Base-by-base conservation (phyloP, 139 green algal species). In the Asterochloris sp. region DNA sequence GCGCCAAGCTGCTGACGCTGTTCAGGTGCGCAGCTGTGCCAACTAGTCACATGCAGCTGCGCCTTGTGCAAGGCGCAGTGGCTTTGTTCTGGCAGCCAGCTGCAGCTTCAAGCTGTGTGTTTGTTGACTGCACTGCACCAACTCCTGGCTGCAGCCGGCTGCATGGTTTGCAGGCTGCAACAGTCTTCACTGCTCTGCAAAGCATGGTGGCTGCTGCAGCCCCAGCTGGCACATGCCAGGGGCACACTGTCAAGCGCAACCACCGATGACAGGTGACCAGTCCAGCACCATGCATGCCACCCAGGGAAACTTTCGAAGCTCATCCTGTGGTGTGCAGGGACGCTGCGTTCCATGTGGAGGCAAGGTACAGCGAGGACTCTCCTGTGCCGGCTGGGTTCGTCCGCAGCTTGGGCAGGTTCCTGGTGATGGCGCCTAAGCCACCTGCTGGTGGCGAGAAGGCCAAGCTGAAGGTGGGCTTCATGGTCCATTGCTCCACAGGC, bases 1-100 rank as follows among this genome's bases (percentile, higher is more conserved):
- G 76, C 82, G 91, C 90, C 80, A 99, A 99, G 89, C 92, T 95
- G 85, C 90, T 99, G 27, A 98, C 94, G 16, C 97, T 99, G 83
- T 90, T 93, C 82, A 92, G 95, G 79, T 87, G 76, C n/a, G 11
- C 67, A 29, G 38, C 38, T 54, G 38, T 54, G 38, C 4, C 38
- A 54, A 6, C 38, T 6, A 54, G 38, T 54, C 38, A 10, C 38
- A 10, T 54, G 38, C 38, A 54, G 38, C 38, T 54, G 38, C 38
- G 2, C 38, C 38, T 54, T 54, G 38, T 54, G 38, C 38, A 2
- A 54, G 4, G 38, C 38, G 6, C 38, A 54, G 38, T 54, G 38
- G 38, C 38, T 54, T 2, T 6, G 2, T 54, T 54, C 38, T 54
- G 6, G 38, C 2, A 54, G 38, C 38, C 38, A 54, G 38, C 38